Evolutionary conservation across 2,329 filamentous ascomycete genomes (phyloP).

Genomic region (Leptodontidium sp.): DNA sequence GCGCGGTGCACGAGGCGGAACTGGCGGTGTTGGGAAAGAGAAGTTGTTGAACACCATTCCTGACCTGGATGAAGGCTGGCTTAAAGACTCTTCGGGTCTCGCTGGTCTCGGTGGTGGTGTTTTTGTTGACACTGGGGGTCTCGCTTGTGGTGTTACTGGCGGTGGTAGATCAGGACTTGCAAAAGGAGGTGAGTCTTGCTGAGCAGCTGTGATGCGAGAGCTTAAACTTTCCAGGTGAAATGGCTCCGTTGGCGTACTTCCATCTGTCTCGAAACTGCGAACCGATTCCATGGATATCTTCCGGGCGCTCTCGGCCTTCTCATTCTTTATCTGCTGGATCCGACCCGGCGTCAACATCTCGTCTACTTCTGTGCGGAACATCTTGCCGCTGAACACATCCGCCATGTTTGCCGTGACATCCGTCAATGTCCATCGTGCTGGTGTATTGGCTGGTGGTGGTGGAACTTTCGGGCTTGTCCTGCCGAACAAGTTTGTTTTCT

Average conservation of each 20-base stretch:
- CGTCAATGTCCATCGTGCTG: constrained; percentile 60
- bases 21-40: constrained; percentile 44
- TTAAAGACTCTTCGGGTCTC: not conserved
- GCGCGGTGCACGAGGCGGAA: constrained; percentile 40
- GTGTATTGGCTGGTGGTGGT: constrained; percentile 41
- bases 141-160: constrained; percentile 26
- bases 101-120: not conserved
- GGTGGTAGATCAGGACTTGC: constrained; percentile 33
- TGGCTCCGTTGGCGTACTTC: constrained; percentile 55
- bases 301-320: constrained; percentile 31
- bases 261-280: constrained; percentile 43
- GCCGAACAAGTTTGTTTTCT: constrained; percentile 48
- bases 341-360: constrained; percentile 65
- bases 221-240: constrained; percentile 59
- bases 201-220: constrained; percentile 51
- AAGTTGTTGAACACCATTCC: constrained; percentile 38
- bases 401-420: constrained; percentile 65
- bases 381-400: constrained; percentile 62
- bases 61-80: not conserved
- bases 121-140: not conserved
- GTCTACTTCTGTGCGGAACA: constrained; percentile 65
- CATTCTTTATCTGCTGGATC: constrained; percentile 51
- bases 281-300: constrained; percentile 35
- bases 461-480: constrained; percentile 28
- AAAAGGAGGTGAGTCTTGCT: not conserved